Evolutionary conservation across 2,329 filamentous ascomycete species (phyloP).

Genomic region (Mycosphaerelloides madeirae): DNA sequence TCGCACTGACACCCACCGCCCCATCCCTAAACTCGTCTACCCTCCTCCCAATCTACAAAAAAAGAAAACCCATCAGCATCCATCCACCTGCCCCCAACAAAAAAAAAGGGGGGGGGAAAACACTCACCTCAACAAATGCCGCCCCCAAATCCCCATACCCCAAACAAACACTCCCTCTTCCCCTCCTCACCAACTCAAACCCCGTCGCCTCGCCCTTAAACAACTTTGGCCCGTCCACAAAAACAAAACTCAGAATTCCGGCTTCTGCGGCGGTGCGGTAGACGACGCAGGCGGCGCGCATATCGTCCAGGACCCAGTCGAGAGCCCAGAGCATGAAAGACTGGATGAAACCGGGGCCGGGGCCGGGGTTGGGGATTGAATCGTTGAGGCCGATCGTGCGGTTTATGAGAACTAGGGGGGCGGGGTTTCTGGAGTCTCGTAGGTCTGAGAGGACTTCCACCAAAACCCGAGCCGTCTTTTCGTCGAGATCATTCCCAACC

Average conservation of each 20-base stretch:
- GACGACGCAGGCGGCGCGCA: constrained; percentile 6
- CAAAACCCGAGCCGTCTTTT: too few relatives aligned
- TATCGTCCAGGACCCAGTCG: neutral
- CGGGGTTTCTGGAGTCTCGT: too few relatives aligned
- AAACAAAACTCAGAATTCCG: constrained; percentile 12
- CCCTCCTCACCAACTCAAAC: constrained; percentile 9
- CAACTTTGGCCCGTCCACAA: constrained; percentile 16
- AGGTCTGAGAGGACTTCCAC: too few relatives aligned
- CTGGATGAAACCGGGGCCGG: neutral
- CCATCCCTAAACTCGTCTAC: too few relatives aligned
- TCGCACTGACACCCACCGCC: too few relatives aligned
- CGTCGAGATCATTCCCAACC: too few relatives aligned
- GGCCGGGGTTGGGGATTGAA: neutral
- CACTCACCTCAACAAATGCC: constrained; percentile 12
- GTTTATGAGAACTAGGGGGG: constrained; percentile 4
- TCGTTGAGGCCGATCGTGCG: constrained; percentile 3
- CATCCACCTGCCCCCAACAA: too few relatives aligned
- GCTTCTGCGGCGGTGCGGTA: constrained; percentile 4
- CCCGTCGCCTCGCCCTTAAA: constrained; percentile 15
- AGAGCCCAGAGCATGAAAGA: neutral
- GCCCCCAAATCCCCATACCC: constrained; percentile 17
- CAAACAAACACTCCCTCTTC: constrained; percentile 1
- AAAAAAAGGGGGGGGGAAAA: too few relatives aligned
- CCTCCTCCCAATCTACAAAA: too few relatives aligned
- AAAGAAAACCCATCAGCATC: too few relatives aligned